Evolutionary conservation across 2,329 filamentous ascomycete species (phyloP).

Genomic region (Epicoccum nigrum): DNA sequence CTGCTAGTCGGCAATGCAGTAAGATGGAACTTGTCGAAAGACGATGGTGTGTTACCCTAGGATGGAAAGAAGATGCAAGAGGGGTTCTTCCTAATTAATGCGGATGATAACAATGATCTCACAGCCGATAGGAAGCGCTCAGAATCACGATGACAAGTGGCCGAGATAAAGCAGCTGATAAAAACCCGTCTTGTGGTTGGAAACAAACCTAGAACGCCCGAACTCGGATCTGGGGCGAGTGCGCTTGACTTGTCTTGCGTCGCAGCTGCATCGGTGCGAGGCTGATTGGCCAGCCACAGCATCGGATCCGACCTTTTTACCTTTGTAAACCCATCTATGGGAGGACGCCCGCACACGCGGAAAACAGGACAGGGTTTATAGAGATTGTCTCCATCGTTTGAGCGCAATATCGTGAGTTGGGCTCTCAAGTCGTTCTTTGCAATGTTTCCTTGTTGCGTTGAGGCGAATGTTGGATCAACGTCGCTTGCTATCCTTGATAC

Average conservation of each 20-base stretch:
- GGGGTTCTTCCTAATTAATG: slow-evolving; percentile 21
- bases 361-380: slow-evolving; percentile 32
- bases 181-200: slow-evolving; percentile 30
- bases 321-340: slow-evolving; percentile 27
- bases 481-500: slow-evolving; percentile 12
- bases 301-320: slow-evolving; percentile 3
- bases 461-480: slow-evolving; percentile 18
- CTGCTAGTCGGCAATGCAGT: slow-evolving; percentile 14
- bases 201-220: slow-evolving; percentile 28
- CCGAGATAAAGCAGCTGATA: slow-evolving; percentile 39
- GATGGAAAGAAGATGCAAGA: slow-evolving; percentile 16
- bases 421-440: slow-evolving; percentile 11
- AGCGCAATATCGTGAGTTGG: slow-evolving; percentile 6
- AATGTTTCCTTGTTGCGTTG: slow-evolving; percentile 9
- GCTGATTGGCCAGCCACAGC: slow-evolving; percentile 28
- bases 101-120: slow-evolving; percentile 24
- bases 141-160: slow-evolving; percentile 32
- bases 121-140: slow-evolving; percentile 36
- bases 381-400: slow-evolving; percentile 15
- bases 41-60: slow-evolving; percentile 28
- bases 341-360: slow-evolving; percentile 32
- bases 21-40: slow-evolving; percentile 24
- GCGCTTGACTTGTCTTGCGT: slow-evolving; percentile 16
- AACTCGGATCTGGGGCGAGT: slow-evolving; percentile 25
- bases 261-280: slow-evolving; percentile 25